These are phyloP conservation scores for Hyphopichia burtonii DNA, from an alignment of 1,139 yeast genomes.

Conservation along the genomic window DNA sequence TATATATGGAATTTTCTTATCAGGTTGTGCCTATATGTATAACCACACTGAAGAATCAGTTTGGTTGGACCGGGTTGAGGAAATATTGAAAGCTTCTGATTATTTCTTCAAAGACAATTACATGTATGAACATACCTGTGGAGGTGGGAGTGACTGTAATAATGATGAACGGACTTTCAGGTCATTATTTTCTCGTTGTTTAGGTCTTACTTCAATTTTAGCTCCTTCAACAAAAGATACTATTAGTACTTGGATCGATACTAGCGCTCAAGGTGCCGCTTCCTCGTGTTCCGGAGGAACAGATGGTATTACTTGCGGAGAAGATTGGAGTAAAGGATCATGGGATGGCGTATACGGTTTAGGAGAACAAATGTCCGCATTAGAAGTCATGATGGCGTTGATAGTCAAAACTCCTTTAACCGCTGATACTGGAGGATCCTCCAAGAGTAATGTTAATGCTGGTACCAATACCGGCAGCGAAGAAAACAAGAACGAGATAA, in stretches of 20 bases:
- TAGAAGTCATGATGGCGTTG: slow-evolving; percentile 55
- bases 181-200: slow-evolving; percentile 65
- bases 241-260: slow-evolving; percentile 44
- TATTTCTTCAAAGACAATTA: slow-evolving; percentile 49
- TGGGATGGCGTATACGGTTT: slow-evolving; percentile 73
- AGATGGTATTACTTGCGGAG: slow-evolving; percentile 78
- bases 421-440: slow-evolving; percentile 45
- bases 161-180: slow-evolving; percentile 78
- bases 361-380: slow-evolving; percentile 77
- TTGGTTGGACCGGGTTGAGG: slow-evolving; percentile 57
- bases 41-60: slow-evolving; percentile 54
- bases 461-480: slow-evolving; percentile 33
- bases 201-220: slow-evolving; percentile 59
- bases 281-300: slow-evolving; percentile 69
- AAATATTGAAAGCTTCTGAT: slow-evolving; percentile 50
- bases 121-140: slow-evolving; percentile 70
- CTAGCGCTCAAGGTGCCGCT: slow-evolving; percentile 68
- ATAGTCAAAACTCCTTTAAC: slow-evolving; percentile 32
- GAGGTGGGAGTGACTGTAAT: slow-evolving; percentile 51
- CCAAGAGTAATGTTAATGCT: slow-evolving; percentile 44
- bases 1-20: slow-evolving; percentile 70
- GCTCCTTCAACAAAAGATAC: slow-evolving; percentile 48
- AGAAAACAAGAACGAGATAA: slow-evolving; percentile 29
- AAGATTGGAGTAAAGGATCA: slow-evolving; percentile 53
- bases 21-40: slow-evolving; percentile 74